Evolutionary conservation across 345 rosid genomes (phyloP), one percentile per base, ranked within the genome.

Genomic region (Acer yangbiense): DNA sequence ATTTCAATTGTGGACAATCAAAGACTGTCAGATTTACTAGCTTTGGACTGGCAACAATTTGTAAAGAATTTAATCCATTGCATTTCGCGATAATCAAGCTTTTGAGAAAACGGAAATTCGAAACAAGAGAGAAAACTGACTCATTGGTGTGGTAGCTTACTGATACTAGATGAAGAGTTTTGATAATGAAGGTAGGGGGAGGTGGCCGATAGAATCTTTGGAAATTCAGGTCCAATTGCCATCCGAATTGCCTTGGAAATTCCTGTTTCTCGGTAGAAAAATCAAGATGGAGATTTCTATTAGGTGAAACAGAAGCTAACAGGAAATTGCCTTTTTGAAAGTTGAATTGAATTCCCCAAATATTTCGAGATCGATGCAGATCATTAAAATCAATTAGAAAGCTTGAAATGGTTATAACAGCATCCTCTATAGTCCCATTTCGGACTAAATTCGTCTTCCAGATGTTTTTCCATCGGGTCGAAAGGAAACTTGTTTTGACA

Each of bases 91-190:
- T 27, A 7, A 23, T 29, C 8, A 75, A 67, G 64, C 50, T 65
- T 54, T 75, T 64, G 18, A 75, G 71, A 20, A 17, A 50, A 2
- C 18, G 71, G 9, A 75, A 46, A 27, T 46, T 48, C 5, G 77
- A 64, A 9, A 74, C 70, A 10, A 74, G 60, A 65, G 60, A 48
- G 41, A 29, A 64, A 29, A 74, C 68, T 64, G 44, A 10, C 13
- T 48, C 48, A 63, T 43, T 17, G 12, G 77, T 74, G 2, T 16
- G 46, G 46, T 66, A 14, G 44, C 18, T 74, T 52, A 64, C 62
- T 44, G 77, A 64, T 17, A 44, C 21, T 50, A 74, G 46, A 64
- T 64, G 25, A 64, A 74, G 77, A 58, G 17, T 65, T 74, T 74
- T 74, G 46, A 74, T 63, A 11, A 64, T 32, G 41, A 48, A 63